These are phyloP conservation scores for Parathielavia appendiculata DNA, from an alignment of 495 filamentous ascomycete species.

Conservation along the genomic window DNA sequence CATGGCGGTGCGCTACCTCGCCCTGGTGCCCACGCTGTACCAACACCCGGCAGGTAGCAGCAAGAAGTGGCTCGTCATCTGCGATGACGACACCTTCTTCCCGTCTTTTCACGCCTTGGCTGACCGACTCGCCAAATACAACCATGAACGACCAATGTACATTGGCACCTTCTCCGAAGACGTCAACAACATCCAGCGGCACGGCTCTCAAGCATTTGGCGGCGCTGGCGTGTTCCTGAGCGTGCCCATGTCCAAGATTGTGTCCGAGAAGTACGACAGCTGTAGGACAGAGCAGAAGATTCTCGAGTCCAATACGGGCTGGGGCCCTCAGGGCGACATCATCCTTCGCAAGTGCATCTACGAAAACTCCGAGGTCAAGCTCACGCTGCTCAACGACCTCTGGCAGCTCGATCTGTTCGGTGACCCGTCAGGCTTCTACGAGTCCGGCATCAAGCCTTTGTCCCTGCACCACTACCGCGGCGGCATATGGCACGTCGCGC, in stretches of 20 bases:
- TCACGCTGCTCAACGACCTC: conserved; percentile 58
- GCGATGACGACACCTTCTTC: conserved; percentile 74
- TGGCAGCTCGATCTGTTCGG: conserved; percentile 64
- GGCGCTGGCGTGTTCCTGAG: conserved; percentile 70
- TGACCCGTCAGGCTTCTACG: conserved; percentile 62
- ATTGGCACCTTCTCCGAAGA: conserved; percentile 67
- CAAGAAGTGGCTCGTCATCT: conserved; percentile 62
- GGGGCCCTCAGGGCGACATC: conserved; percentile 58
- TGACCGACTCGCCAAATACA: conserved; percentile 45
- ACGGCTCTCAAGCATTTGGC: conserved; percentile 66
- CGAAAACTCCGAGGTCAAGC: conserved; percentile 53
- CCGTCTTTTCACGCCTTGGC: conserved; percentile 58
- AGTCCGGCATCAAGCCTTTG: conserved; percentile 59
- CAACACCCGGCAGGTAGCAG: conserved; percentile 45
- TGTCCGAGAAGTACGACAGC: conserved; percentile 54
- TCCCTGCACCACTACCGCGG: conserved; percentile 63
- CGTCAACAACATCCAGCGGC: conserved; percentile 60
- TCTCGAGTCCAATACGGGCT: conserved; percentile 48
- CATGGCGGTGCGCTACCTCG: conserved; percentile 54
- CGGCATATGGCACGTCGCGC: conserved; percentile 46
- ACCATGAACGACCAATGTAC: conserved; percentile 54
- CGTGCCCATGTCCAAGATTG: conserved; percentile 53
- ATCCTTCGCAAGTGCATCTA: conserved; percentile 64
- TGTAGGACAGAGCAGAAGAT: conserved; percentile 50
- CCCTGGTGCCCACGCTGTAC: conserved; percentile 51